These are phyloP conservation scores for Xylariaceae sp. DNA, from an alignment of 2,329 filamentous ascomycete genomes.

Conservation along the genomic window DNA sequence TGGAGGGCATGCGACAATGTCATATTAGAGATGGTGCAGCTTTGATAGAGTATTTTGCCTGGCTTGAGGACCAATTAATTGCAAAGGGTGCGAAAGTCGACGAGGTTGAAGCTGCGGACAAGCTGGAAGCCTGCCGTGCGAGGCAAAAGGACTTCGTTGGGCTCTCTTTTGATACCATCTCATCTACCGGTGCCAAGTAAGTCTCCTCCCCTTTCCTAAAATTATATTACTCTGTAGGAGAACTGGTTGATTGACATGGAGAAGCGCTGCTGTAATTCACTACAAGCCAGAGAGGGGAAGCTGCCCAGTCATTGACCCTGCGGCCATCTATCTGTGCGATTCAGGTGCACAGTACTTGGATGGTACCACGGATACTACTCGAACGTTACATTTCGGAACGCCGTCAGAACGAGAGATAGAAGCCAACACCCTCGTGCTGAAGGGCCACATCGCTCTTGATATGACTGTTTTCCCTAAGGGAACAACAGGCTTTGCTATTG, in stretches of 20 bases:
- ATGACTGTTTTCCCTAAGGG: constrained; percentile 88
- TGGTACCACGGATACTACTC: constrained; percentile 92
- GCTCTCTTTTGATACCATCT: constrained; percentile 93
- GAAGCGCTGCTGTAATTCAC: constrained; percentile 89
- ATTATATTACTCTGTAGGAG: no score
- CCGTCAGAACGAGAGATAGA: constrained; percentile 82
- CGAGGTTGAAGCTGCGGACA: constrained; percentile 88
- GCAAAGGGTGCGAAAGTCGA: constrained; percentile 72
- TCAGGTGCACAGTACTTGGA: constrained; percentile 96
- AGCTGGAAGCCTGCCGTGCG: constrained; percentile 73
- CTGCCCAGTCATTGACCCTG: constrained; percentile 80
- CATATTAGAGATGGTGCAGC: constrained; percentile 93
- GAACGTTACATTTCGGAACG: constrained; percentile 86
- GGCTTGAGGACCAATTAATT: constrained; percentile 86
- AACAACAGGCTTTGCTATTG: constrained; percentile 88
- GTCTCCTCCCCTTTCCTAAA: constrained; percentile 24
- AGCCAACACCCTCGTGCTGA: constrained; percentile 90
- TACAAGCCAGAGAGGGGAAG: constrained; percentile 84
- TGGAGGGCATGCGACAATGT: constrained; percentile 90
- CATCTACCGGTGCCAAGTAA: constrained; percentile 78
- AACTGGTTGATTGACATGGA: constrained; percentile 7
- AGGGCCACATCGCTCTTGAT: constrained; percentile 89
- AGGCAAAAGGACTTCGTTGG: constrained; percentile 76
- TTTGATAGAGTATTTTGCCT: constrained; percentile 88
- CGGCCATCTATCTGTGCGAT: constrained; percentile 88